Base-by-base conservation (phyloP, 2,329 filamentous ascomycete genomes). In the Penicillium sp. region DNA sequence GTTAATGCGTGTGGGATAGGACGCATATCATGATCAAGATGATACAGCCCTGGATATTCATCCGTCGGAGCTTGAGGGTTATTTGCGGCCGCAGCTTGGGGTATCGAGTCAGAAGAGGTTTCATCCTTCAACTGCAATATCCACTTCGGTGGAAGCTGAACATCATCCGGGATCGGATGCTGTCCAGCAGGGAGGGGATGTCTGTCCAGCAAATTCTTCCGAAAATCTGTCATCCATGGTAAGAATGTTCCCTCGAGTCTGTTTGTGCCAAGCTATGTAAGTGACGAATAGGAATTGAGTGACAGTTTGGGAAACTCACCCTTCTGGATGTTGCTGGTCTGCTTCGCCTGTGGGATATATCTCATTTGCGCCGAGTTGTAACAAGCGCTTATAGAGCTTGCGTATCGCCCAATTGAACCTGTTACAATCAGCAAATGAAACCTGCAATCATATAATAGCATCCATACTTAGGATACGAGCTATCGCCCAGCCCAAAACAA, bases 381-480 rank as follows among this genome's bases (percentile, higher is more conserved):
- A 72, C 32, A 99, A 78, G 14, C 94, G 85, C 64, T 91, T 93
- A 65, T 91, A 85, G 42, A 99, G 79, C 74, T 97, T 96, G 46
- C 91, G 84, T 42, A 89, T 89, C 16, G 93, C 91, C 84, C 90
- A 96, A 75, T 99, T 99, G 74, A 91, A 96, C 67, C 89, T 93
- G 57, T 19, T 14, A 50, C 32, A 43, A 39, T 54, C 39, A 54
- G 51, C 46, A n/a, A 44, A 34, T 26, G 5, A 32, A n/a, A 2
- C 4, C 6, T 2, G 40, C 13, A 3, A 29, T 61, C 61, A 53
- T 30, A 49, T 53, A 9, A 23, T 18, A 36, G 8, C 6, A 19
- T 36, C 69, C 82, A 61, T 78, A 94, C 87, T 95, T 93, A 52
- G 88, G 82, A 79, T 99, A 99, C 1, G 92, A 96, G 67, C 89